A percentile compares a stretch with the other conserved stretches of the same genome.
These are phyloP conservation scores for Acacia concinna DNA, from an alignment of 331 rosid genomes.

Conservation along the genomic window DNA sequence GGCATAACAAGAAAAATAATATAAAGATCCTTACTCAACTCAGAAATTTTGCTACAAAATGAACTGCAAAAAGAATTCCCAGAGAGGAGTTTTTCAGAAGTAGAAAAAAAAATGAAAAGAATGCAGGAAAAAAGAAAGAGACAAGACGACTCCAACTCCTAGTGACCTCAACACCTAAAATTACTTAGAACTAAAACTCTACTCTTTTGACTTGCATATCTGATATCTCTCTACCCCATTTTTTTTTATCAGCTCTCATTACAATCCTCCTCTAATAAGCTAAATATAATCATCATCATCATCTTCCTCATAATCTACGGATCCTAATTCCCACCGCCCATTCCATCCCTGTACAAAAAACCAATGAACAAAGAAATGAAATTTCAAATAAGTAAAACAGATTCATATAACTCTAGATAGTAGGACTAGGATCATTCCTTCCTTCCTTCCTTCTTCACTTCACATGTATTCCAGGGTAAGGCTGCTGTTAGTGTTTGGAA, in stretches of 20 bases:
- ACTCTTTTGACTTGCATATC: slow-evolving; percentile 60
- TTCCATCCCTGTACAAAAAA: slow-evolving; percentile 85
- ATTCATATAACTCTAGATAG: slow-evolving; percentile 39
- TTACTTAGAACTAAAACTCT: slow-evolving; percentile 68
- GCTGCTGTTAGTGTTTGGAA: slow-evolving; percentile 77
- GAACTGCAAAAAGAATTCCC: slow-evolving; percentile 99
- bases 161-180: slow-evolving; percentile 55
- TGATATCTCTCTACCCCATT: slow-evolving; percentile 35
- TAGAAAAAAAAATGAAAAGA: slow-evolving; percentile 48
- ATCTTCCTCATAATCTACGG: slow-evolving; percentile 52
- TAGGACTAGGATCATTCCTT: slow-evolving; percentile 32
- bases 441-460: slow-evolving; percentile 30
- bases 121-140: slow-evolving; percentile 36
- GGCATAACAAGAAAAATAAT: slow-evolving; percentile 49
- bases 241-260: slow-evolving; percentile 44
- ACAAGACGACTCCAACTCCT: slow-evolving; percentile 58
- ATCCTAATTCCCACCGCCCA: slow-evolving; percentile 57
- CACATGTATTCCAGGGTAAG: slow-evolving; percentile 74
- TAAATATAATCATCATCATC: slow-evolving; percentile 55
- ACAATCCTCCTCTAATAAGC: slow-evolving; percentile 62
- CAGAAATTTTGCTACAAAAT: slow-evolving; percentile 80
- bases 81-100: slow-evolving; percentile 46
- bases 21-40: slow-evolving; percentile 58
- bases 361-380: slow-evolving; percentile 69
- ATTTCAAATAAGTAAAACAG: slow-evolving; percentile 45